A percentile compares a stretch with the other conserved stretches of the same genome.
Evolutionary conservation across 306 rosid genomes (phyloP).

Genomic region (Cucumis sativus): Cucumber_9930_V3 NC_026658.2:15624501-15625000

Average conservation of each 20-base stretch:
- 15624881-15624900: background rate
- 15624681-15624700: conserved; percentile 78
- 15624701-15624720: conserved; percentile 45
- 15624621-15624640: conserved; percentile 55
- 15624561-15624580: conserved; percentile 70
- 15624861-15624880: background rate
- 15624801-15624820: background rate
- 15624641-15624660: conserved; percentile 90
- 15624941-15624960: background rate
- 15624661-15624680: conserved; percentile 88
- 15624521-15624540: background rate
- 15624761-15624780: background rate
- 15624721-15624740: conserved; percentile 49
- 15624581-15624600: conserved; percentile 44
- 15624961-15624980: background rate
- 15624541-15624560: background rate
- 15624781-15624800: background rate
- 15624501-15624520: background rate
- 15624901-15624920: background rate
- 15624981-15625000: background rate
- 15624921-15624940: background rate
- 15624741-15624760: background rate
- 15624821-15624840: background rate
- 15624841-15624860: background rate
- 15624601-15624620: conserved; percentile 31